phyloP scores from a whole-genome alignment of 345 rosid species.

The Murraya koenigii region DNA sequence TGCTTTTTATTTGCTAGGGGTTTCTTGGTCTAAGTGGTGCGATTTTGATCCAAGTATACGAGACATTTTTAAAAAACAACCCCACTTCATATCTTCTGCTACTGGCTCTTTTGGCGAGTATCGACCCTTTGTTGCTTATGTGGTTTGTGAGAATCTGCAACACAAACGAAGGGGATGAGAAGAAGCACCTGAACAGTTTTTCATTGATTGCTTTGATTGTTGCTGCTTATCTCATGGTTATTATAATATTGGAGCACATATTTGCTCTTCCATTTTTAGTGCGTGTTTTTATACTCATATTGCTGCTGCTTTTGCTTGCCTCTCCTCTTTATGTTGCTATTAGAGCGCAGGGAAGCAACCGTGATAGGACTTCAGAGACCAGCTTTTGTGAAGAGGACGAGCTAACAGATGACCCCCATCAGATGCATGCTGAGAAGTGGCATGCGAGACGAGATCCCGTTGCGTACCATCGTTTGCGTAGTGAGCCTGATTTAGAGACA shows the following conservation, averaged over 20 bases:
- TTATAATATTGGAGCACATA: constrained; percentile 36
- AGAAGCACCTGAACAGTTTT: constrained; percentile 41
- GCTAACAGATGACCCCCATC: constrained; percentile 12
- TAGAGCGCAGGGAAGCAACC: constrained; percentile 22
- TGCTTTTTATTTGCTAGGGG: constrained; percentile 30
- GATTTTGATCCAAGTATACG: constrained; percentile 47
- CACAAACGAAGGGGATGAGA: constrained; percentile 25
- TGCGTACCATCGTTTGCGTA: constrained; percentile 16
- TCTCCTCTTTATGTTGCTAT: constrained; percentile 36
- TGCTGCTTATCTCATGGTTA: constrained; percentile 45
- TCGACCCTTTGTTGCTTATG: constrained; percentile 41
- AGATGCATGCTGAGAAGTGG: not conserved
- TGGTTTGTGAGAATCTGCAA: constrained; percentile 42
- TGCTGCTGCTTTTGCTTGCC: constrained; percentile 40
- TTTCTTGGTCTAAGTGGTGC: constrained; percentile 57
- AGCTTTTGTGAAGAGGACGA: constrained; percentile 7
- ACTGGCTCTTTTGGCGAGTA: constrained; percentile 36
- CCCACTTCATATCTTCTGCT: constrained; percentile 39
- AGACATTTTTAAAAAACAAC: constrained; percentile 32
- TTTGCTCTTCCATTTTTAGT: constrained; percentile 17
- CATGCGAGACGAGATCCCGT: not conserved
- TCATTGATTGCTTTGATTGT: constrained; percentile 39
- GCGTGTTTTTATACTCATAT: constrained; percentile 20
- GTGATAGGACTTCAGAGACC: not conserved
- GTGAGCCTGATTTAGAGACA: constrained; percentile 6